Base-by-base conservation (phyloP, 306 rosid species). In the Urtica urens region DNA sequence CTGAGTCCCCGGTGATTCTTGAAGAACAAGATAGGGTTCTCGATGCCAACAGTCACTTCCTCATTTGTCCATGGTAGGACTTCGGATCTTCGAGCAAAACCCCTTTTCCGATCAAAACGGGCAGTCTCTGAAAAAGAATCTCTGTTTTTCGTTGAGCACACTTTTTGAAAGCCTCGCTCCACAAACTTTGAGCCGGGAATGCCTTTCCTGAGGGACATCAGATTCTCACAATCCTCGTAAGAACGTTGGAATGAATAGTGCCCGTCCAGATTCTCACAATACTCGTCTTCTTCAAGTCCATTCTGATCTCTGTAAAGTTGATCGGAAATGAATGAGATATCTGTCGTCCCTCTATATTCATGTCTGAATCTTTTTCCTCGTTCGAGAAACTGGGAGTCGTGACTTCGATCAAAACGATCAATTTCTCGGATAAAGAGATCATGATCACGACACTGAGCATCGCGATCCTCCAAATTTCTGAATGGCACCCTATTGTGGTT, bases 61-160 rank as follows among this genome's bases (percentile, higher is more conserved):
- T 76, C 72, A 64, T 66, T 57, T 47, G 59, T 57, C 73, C 77
- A 71, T 40, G 61, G 72, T 53, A 64, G 71, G 43, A 50, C 60
- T 42, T 64, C 67, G 28, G 77, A 68, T 43, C 44, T 57, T 49
- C 63, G 41, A 39, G 58, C 54, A 51, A 39, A 57, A 53, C 60
- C 38, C 46, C 67, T 69, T 33, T 25, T 19, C 66, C 55, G 45
- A 18, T 38, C 17, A 4, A 62, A 38, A 37, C 63, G 44, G 56
- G 60, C 24, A 59, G 53, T 23, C 56, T 28, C 68, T 69, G 71
- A 46, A 48, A 55, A 63, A 33, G 28, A 37, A 23, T 43, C 30
- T 23, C 38, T 67, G 81, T 51, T 73, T 76, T 34, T 60, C 64
- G 44, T 60, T 63, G 30, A 33, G 63, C 39, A 57, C 31, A 55